Percentiles rank a stretch among this genome's conserved stretches.
Evolutionary conservation across 2,329 filamentous ascomycete species (phyloP).

Genomic region (Neonectria ditissima): DNA sequence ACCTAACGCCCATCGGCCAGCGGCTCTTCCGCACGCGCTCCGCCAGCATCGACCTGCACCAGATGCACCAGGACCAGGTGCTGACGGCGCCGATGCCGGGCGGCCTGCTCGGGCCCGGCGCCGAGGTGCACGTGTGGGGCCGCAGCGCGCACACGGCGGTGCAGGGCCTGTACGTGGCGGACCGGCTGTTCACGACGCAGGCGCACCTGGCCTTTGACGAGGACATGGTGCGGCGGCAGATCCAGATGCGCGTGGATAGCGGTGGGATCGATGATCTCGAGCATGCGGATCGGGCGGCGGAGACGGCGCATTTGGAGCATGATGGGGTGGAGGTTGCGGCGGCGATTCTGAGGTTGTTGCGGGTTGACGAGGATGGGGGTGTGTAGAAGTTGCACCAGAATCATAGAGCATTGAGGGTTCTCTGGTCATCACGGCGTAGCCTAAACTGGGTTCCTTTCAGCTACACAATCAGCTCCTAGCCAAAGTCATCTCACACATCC

Average conservation of each 20-base stretch:
- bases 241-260: slow-evolving; percentile 68
- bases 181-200: slow-evolving; percentile 77
- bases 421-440: too few relatives aligned
- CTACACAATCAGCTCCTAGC: too few relatives aligned
- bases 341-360: slow-evolving; percentile 72
- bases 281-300: slow-evolving; percentile 71
- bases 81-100: slow-evolving; percentile 68
- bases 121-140: slow-evolving; percentile 68
- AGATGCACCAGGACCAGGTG: slow-evolving; percentile 85
- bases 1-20: slow-evolving; percentile 74
- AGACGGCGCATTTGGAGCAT: slow-evolving; percentile 71
- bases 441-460: too few relatives aligned
- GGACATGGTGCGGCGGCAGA: slow-evolving; percentile 74
- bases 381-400: too few relatives aligned
- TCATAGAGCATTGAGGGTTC: too few relatives aligned
- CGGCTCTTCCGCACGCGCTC: slow-evolving; percentile 73
- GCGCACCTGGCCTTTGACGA: slow-evolving; percentile 83
- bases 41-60: slow-evolving; percentile 69
- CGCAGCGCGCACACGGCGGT: slow-evolving; percentile 73
- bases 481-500: too few relatives aligned
- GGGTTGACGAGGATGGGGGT: slow-evolving; percentile 60
- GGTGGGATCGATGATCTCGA: slow-evolving; percentile 72
- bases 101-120: slow-evolving; percentile 51
- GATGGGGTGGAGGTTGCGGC: slow-evolving; percentile 76
- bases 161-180: slow-evolving; percentile 78